Base-by-base conservation (phyloP, 1,284 basidiomycete species). In the Ganoderma leucocontextum region DNA sequence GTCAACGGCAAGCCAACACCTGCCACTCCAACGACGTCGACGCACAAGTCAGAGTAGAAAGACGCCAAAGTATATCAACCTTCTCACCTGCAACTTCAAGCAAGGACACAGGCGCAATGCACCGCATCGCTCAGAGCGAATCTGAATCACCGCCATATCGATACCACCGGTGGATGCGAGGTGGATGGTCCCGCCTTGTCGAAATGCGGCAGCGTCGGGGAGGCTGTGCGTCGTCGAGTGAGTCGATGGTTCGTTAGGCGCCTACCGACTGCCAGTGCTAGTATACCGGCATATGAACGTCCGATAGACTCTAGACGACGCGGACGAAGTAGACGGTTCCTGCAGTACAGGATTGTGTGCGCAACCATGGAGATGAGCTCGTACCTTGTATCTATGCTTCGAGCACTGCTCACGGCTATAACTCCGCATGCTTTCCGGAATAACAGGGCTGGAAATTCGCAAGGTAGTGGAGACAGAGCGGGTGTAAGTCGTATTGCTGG, bases 201-300 rank as follows among this genome's bases (percentile, higher is more conserved):
- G 47, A 49, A 49, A 49, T 25, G 47, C 22, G 47, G 47, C 47
- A 49, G 47, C 47, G 47, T 49, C 47, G 47, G 47, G 44, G 22
- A 49, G 47, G 47, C 47, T 25, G 47, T 49, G 47, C 47, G 47
- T 49, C 47, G 47, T 49, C 47, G 22, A n/a, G n/a, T 49, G 22
- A n/a, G n/a, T 49, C 47, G 47, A 22, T 49, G 4, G 47, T 13
- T 49, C 22, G 4, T 49, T 49, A 49, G 13, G 47, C 47, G 47
- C 47, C 22, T 49, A 49, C 47, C 10, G 47, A 49, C 47, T 12
- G 47, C 22, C n/a, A 42, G 41, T 17, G 12, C 22, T 2, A 22
- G 12, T 22, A 49, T 22, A 4, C 12, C 25, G 47, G 8, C 22
- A 49, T 49, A 9, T 22, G 47, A 49, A 25, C n/a, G n/a, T 47